These are phyloP conservation scores for Macrophomina phaseolina DNA, from an alignment of 2,329 filamentous ascomycete species.

Conservation along the genomic window DNA sequence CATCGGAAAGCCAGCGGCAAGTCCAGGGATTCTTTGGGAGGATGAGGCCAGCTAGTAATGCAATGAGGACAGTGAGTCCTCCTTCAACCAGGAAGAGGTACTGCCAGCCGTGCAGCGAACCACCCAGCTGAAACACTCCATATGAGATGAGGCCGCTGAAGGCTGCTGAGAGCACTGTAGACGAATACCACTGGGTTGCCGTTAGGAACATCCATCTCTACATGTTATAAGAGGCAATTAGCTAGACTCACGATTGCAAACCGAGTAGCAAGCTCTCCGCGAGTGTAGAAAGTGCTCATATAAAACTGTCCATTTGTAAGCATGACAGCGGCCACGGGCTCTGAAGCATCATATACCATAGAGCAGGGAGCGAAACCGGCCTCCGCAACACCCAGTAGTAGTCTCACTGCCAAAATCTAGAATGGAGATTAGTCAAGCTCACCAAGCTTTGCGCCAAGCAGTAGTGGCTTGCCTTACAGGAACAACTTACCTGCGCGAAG, in stretches of 20 bases:
- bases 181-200: conserved; percentile 9
- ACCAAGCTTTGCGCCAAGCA: not conserved
- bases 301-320: conserved; percentile 12
- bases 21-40: conserved; percentile 46
- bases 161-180: conserved; percentile 14
- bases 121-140: conserved; percentile 49
- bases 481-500: conserved; percentile 15
- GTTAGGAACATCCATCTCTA: not conserved
- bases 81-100: conserved; percentile 56
- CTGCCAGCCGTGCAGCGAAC: conserved; percentile 47
- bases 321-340: too few species aligned
- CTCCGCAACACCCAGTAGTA: conserved; percentile 14
- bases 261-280: conserved; percentile 23
- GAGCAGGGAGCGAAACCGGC: conserved; percentile 24
- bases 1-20: conserved; percentile 47
- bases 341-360: not conserved
- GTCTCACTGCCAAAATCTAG: conserved; percentile 18
- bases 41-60: conserved; percentile 46
- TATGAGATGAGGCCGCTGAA: conserved; percentile 35
- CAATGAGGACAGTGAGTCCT: conserved; percentile 46
- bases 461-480: too few species aligned
- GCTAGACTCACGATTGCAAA: conserved; percentile 13
- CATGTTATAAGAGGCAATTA: too few species aligned
- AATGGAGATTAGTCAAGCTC: conserved; percentile 10
- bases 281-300: conserved; percentile 26